Percentiles rank a stretch among this genome's conserved stretches.
These are phyloP conservation scores for Cystobasidiopsis lactophilus DNA, from an alignment of 768 basidiomycete genomes.

Conservation along the genomic window DNA sequence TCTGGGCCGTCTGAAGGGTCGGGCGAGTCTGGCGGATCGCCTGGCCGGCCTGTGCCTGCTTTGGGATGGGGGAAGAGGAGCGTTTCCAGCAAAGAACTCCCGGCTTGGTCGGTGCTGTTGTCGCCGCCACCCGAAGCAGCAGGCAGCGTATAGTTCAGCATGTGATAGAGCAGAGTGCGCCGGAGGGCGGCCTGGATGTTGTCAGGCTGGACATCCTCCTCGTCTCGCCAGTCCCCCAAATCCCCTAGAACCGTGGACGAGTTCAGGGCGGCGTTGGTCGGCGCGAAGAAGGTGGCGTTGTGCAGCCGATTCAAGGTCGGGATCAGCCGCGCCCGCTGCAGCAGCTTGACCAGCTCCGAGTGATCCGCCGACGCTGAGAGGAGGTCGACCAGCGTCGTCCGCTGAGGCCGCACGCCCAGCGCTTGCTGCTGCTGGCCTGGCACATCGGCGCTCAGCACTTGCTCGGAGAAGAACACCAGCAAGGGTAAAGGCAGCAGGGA, in stretches of 20 bases:
- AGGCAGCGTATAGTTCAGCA: slow-evolving; percentile 57
- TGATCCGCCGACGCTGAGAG: slow-evolving; percentile 58
- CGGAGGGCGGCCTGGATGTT: slow-evolving; percentile 65
- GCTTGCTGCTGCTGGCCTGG: no score
- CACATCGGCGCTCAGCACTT: no score
- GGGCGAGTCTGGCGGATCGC: slow-evolving; percentile 28
- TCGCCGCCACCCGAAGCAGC: no score
- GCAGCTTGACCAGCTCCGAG: slow-evolving; percentile 34
- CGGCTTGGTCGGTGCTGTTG: slow-evolving; percentile 3
- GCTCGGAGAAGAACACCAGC: no score
- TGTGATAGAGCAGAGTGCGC: slow-evolving; percentile 82
- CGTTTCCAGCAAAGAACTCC: slow-evolving; percentile 21
- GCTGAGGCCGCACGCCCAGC: neutral
- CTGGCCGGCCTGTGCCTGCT: slow-evolving; percentile 6
- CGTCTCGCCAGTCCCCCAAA: neutral
- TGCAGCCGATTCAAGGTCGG: slow-evolving; percentile 77
- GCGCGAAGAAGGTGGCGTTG: slow-evolving; percentile 70
- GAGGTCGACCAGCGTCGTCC: slow-evolving; percentile 49
- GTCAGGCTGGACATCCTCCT: slow-evolving; percentile 29
- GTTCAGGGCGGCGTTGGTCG: slow-evolving; percentile 73
- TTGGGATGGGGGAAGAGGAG: slow-evolving; percentile 22
- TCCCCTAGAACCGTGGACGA: slow-evolving; percentile 24
- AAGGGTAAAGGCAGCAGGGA: no score
- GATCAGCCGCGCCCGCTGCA: slow-evolving; percentile 67
- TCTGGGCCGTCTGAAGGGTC: slow-evolving; percentile 34